Evolutionary conservation across 108 stramenopile species (phyloP), one percentile per base, ranked within the genome.

Genomic region (Thalassiosira profunda): DNA sequence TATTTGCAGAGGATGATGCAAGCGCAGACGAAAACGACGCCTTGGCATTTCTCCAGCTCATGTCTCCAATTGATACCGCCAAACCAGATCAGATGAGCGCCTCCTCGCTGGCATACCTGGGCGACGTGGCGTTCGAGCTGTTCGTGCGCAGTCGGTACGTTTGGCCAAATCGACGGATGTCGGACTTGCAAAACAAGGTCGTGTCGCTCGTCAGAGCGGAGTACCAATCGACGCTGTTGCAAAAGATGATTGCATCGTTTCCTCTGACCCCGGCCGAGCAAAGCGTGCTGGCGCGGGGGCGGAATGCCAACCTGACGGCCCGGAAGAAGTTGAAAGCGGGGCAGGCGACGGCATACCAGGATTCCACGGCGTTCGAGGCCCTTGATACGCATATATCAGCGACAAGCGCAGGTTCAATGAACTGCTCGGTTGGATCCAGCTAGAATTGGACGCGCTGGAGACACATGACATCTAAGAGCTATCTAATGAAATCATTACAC

Each of bases 341-440:
- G 30, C 72, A 84, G 30, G 79, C 87, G 18, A 74, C 72, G 21
- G 82, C 79, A 1, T 91, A 89, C 51, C 90, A 92, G 78, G 94
- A 92, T 84, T 84, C 94, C 14, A 92, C 91, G 36, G 87, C 94
- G 24, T 76, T 95, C 24, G 94, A 95, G 67, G 89, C 91, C 17
- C 55, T 95, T 49, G 94, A 24, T 95, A 89, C 54, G 47, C 89
- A 3, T 95, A 87, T 58, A 85, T 95, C 7, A 60, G 38, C 8
- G 86, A 91, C 58, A 66, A 59, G 58, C 37, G 68, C 41, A 64
- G 94, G 46, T 91, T 90, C 67, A 25, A 17, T 23, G 83, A 88
- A 29, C 63, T 95, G 52, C 63, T 95, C 3, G 47, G 67, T 54
- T 88, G 84, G 85, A 63, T 80, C 7, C 62, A 63, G 31, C 11